Evolutionary conservation across 306 rosid genomes (phyloP), one percentile per base, ranked within the genome.

Genomic region (Cicer arietinum): DNA sequence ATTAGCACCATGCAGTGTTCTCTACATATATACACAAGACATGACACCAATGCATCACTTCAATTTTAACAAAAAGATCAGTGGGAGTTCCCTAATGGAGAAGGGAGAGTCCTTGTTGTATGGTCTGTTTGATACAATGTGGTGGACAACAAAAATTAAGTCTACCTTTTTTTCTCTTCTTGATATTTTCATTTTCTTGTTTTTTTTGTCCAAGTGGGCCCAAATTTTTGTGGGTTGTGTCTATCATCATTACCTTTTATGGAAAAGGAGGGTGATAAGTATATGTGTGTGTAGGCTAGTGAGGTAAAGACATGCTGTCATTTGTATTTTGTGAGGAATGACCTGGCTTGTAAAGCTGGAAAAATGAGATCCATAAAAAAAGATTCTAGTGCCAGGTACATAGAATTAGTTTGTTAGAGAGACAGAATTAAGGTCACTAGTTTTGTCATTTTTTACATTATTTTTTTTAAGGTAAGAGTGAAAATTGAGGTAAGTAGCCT

Each of bases 341-440:
- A 80, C 86, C 84, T 86, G 88, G 92, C 87, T 83, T 86, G 94
- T 90, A 87, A 81, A 85, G 89, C 91, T 91, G 94, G 89, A 80
- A 25, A 25, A 25, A 25, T 25, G 7, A 71, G 64, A 83, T 83
- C 79, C 71, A 44, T 44, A 83, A 75, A 84, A 84, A 82, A 73
- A 82, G 82, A 88, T 85, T 87, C 90, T 87, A 87, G 90, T 89
- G 93, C 91, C 90, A 89, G 88, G 90, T 81, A 67, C 67, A 78
- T 81, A 87, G 84, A 73, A 60, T 81, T 85, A 85, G 97, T 86
- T 77, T 86, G 77, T 77, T 83, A 88, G 84, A 77, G 69, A 64
- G 86, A 79, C 86, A 77, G 86, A 69, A 79, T 74, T 82, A 86
- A 84, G 83, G 66, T 75, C 83, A 80, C 83, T 80, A 72, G 69